Conservation (phyloP, 768 basidiomycete genomes). For the Cystofilobasidium capitatum region DNA sequence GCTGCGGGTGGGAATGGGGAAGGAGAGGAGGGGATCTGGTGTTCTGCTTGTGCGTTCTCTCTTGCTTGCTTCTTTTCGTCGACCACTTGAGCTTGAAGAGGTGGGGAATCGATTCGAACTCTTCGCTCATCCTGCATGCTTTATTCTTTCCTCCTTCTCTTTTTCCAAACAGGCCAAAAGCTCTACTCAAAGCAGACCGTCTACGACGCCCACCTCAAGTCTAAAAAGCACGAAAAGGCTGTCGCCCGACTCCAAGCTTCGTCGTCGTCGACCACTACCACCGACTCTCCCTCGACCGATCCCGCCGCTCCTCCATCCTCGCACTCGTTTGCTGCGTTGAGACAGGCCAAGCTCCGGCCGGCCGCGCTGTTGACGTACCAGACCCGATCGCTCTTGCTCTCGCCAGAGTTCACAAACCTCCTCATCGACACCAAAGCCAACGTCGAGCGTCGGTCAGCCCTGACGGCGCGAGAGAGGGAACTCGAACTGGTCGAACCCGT, state of each 20-base stretch:
- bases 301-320: slow-evolving; percentile 9
- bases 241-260: slow-evolving; percentile 53
- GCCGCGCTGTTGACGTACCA: slow-evolving; percentile 66
- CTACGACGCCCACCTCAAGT: slow-evolving; percentile 87
- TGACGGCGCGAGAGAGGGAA: slow-evolving; percentile 86
- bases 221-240: slow-evolving; percentile 92
- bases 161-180: slow-evolving; percentile 63
- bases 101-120: background rate
- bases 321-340: slow-evolving; percentile 7
- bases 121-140: slow-evolving; percentile 5
- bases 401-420: slow-evolving; percentile 50
- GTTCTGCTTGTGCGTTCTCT: slow-evolving; percentile 66
- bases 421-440: slow-evolving; percentile 88
- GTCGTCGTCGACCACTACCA: slow-evolving; percentile 5
- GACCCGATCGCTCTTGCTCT: slow-evolving; percentile 54
- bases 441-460: slow-evolving; percentile 88
- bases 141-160: slow-evolving; percentile 8
- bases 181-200: slow-evolving; percentile 94
- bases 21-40: slow-evolving; percentile 74
- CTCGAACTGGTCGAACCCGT: slow-evolving; percentile 70
- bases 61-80: too few relatives aligned
- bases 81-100: too few relatives aligned
- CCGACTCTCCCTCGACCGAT: background rate
- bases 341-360: slow-evolving; percentile 48
- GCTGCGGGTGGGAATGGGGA: slow-evolving; percentile 31